phyloP scores from a whole-genome alignment of 768 basidiomycete species.

The Serendipita sp. region DNA sequence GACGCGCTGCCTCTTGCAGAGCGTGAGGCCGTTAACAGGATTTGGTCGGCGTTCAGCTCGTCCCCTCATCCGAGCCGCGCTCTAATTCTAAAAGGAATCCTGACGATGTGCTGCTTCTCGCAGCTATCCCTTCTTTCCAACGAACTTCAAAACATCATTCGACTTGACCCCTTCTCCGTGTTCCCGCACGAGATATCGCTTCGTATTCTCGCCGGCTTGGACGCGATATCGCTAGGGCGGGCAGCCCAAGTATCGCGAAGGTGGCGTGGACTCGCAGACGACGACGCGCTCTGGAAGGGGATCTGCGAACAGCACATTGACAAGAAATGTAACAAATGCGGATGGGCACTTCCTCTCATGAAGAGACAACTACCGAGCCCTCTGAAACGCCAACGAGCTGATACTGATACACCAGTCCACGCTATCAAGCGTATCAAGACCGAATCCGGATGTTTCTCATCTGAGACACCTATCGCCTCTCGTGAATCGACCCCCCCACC shows the following conservation, averaged over 20 bases:
- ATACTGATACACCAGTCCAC: neutral
- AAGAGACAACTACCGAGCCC: constrained; percentile 38
- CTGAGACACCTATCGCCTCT: constrained; percentile 3
- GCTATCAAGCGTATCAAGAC: constrained; percentile 11
- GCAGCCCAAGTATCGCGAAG: constrained; percentile 77
- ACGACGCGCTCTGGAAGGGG: constrained; percentile 84
- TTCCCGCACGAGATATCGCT: constrained; percentile 82
- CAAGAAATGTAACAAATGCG: constrained; percentile 88
- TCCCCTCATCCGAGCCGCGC: constrained; percentile 81
- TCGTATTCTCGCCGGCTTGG: constrained; percentile 74
- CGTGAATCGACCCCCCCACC: constrained; percentile 12
- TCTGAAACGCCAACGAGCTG: constrained; percentile 13
- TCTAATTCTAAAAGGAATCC: constrained; percentile 86
- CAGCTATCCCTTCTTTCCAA: constrained; percentile 93
- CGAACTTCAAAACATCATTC: constrained; percentile 78
- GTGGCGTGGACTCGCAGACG: constrained; percentile 85
- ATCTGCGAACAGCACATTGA: constrained; percentile 99
- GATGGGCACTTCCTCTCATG: constrained; percentile 88
- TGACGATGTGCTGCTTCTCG: constrained; percentile 99
- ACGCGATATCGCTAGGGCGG: constrained; percentile 82
- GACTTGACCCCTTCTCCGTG: constrained; percentile 84
- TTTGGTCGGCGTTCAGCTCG: constrained; percentile 95
- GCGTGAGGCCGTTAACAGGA: constrained; percentile 69
- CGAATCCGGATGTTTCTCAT: constrained; percentile 20
- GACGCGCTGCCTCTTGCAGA: constrained; percentile 78